Evolutionary conservation across 192 early-diverging fungal genomes (phyloP), one percentile per base, ranked within the genome.

Genomic region (Diversispora epigaea): DNA sequence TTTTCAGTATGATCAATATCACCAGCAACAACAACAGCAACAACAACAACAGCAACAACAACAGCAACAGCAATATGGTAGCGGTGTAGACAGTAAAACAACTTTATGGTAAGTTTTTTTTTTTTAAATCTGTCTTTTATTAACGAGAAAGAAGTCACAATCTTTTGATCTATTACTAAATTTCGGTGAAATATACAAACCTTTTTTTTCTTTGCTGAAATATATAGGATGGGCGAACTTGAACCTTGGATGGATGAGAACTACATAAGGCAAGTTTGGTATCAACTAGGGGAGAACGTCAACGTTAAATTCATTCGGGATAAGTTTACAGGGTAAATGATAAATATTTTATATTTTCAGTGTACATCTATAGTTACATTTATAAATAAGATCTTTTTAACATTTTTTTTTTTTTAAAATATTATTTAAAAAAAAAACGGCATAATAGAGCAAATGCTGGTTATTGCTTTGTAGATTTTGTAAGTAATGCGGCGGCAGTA

Each of bases 231-330:
- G 94, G 95, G 95, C 57, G 96, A 97, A 76, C 88, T 99, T 21
- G 97, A 99, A 76, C 87, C 92, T 6, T 98, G 97, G 96, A 98
- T 98, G 97, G 95, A 96, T 77, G 96, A 99, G 77, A 92, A 89
- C 64, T 96, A 89, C 81, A 90, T 99, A 68, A 85, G 91, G 15
- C 86, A 89, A 76, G 76, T 94, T 17, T 99, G 97, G 97, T 93
- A 88, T 46, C 80, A 79, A 64, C 76, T 94, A 41, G 95, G 94
- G 43, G 93, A 98, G 80, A 80, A 88, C 50, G 95, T 99, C 4
- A 85, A 88, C 9, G 94, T 97, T 44, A 99, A 99, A 82, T 89
- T 95, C 83, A 97, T 99, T 84, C 90, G 94, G 45, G 96, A 99
- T 83, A 94, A 94, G 72, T 80, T 89, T 70, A 93, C 94, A 7